Percentiles rank a stretch among this genome's conserved stretches.
These are phyloP conservation scores for Geranomyces variabilis DNA, from an alignment of 192 early-diverging fungal species.

Conservation along the genomic window DNA sequence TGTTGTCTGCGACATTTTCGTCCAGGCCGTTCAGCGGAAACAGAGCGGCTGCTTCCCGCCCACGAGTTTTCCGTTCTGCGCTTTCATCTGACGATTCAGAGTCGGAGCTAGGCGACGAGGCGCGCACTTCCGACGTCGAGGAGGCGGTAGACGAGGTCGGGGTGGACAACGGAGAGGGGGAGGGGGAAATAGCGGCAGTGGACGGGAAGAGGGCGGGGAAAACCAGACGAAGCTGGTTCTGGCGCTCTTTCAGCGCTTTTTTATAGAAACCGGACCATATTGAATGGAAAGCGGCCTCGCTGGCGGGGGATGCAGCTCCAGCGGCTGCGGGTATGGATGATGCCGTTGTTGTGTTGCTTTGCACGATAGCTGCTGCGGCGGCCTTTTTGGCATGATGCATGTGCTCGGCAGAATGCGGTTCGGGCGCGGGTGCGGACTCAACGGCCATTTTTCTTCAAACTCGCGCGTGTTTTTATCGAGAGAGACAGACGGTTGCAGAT, in stretches of 20 bases:
- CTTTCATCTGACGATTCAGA: constrained; percentile 15
- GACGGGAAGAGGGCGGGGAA: constrained; percentile 60
- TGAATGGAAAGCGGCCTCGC: constrained; percentile 22
- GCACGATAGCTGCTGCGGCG: too few species aligned
- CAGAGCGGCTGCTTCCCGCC: constrained; percentile 1
- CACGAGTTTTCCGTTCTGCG: not conserved
- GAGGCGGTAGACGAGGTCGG: not conserved
- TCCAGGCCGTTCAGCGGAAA: constrained; percentile 69
- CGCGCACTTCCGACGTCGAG: not conserved
- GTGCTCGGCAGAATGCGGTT: too few species aligned
- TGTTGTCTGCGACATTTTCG: constrained; percentile 71
- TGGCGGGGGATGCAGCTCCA: not conserved
- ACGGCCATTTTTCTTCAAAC: too few species aligned
- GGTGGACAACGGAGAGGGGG: not conserved
- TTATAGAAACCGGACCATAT: constrained; percentile 80
- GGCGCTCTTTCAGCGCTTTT: constrained; percentile 71
- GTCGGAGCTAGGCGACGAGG: not conserved
- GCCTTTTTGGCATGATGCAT: too few species aligned
- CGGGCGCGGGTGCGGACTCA: too few species aligned
- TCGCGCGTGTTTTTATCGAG: too few species aligned
- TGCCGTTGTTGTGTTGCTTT: too few species aligned
- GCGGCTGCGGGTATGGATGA: not conserved
- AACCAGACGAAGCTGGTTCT: constrained; percentile 62
- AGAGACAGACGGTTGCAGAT: too few species aligned
- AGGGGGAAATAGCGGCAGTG: not conserved